Evolutionary conservation across 257 asterid species (phyloP).

Genomic region (Penstemon davidsonii): DNA sequence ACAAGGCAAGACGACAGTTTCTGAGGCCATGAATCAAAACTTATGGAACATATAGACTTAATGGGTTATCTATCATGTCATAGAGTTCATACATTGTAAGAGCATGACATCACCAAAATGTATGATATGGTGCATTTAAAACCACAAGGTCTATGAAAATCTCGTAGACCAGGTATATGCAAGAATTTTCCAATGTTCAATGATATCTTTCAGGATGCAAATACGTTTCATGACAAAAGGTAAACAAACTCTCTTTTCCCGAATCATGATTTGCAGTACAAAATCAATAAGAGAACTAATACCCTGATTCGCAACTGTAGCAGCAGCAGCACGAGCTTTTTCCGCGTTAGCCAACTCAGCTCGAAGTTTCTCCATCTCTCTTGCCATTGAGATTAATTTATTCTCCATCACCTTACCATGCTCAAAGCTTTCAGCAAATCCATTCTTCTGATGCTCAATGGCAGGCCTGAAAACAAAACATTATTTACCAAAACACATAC

Average conservation of each 20-base stretch:
- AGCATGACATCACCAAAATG: no score
- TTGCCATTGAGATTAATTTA: constrained; percentile 74
- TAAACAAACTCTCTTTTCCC: constrained; percentile 3
- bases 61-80: not conserved
- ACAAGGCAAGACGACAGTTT: not conserved
- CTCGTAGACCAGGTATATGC: no score
- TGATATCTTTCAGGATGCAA: not conserved
- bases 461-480: constrained; percentile 63
- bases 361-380: constrained; percentile 93
- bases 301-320: constrained; percentile 68
- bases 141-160: no score
- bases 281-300: constrained; percentile 18
- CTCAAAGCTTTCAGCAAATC: constrained; percentile 85
- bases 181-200: not conserved
- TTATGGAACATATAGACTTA: not conserved
- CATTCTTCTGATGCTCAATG: constrained; percentile 86
- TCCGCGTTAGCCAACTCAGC: constrained; percentile 94
- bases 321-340: constrained; percentile 66
- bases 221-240: constrained; percentile 14
- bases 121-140: no score
- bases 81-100: no score
- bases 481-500: not conserved
- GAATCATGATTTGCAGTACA: constrained; percentile 9
- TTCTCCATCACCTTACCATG: constrained; percentile 90
- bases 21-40: not conserved